Evolutionary conservation across 2,329 filamentous ascomycete genomes (phyloP), one percentile per base, ranked within the genome.

Genomic region (Phialemonium atrogriseum): DNA sequence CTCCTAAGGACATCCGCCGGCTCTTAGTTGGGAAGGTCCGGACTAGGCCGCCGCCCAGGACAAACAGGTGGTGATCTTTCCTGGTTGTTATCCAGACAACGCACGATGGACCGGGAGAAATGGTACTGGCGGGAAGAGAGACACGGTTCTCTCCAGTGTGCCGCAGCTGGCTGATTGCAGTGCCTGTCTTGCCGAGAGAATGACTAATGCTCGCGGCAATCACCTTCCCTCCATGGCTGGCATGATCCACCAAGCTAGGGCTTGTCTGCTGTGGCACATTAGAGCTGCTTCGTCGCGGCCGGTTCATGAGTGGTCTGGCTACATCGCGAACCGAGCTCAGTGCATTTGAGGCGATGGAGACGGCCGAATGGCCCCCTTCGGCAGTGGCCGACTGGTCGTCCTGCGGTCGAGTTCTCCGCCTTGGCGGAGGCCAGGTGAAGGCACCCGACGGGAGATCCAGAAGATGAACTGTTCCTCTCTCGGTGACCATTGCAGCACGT

Each of bases 381-480:
- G 70, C 53, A 6, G 62, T 50, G 9, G 70, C 63, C 10, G 64
- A 58, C 10, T 59, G 56, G 12, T 56, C 55, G 22, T 73, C 66
- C 37, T 56, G 59, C 22, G 48, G 48, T 31, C 56, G 60, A 38
- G 55, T 57, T 36, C 68, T 64, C 32, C 70, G 66, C 23, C 73
- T 69, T 24, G 77, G 79, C 15, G 87, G 84, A 24, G 88, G 88
- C 88, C 88, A 94, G 43, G 83, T 77, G 46, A 88, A 89, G 5
- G 85, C 84, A 40, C 77, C 83, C 27, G 76, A 69, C 7, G 87
- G 86, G 56, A 96, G 74, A 43, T 94, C 84, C 42, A 94, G 80
- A 25, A 96, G 73, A 58, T 98, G 91, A 9, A 95, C 79, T 7
- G 91, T 98, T n/a, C 89, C 87, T 45, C 88, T 84, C 48, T 94